These are phyloP conservation scores for Thecaphora thlaspeos DNA, from an alignment of 1,284 basidiomycete genomes.

Conservation along the genomic window DNA sequence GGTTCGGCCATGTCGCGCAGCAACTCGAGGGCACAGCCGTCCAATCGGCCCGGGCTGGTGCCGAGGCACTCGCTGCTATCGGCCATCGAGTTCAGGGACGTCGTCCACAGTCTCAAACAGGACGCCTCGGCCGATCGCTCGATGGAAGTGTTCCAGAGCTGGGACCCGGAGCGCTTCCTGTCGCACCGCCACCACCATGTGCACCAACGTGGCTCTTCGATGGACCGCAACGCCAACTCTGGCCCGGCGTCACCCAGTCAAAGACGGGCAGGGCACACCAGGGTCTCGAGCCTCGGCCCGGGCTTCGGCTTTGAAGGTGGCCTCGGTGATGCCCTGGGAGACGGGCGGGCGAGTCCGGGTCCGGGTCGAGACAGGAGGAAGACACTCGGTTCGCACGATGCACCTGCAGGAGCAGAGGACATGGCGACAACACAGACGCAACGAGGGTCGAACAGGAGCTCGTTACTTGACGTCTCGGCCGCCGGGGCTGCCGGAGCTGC, in stretches of 20 bases:
- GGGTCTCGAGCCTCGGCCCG: constrained; percentile 19
- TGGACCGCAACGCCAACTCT: constrained; percentile 3
- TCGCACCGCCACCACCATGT: constrained; percentile 33
- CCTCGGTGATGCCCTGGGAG: no score
- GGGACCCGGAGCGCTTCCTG: constrained; percentile 46
- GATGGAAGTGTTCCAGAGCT: constrained; percentile 42
- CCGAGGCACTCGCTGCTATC: constrained; percentile 71
- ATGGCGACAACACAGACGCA: no score
- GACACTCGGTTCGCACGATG: no score
- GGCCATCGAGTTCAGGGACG: constrained; percentile 87
- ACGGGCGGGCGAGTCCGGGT: no score
- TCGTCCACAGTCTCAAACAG: constrained; percentile 74
- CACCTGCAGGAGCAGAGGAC: no score
- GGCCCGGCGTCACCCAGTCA: no score
- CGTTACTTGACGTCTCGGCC: neutral
- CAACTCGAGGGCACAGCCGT: constrained; percentile 7
- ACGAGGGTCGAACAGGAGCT: no score
- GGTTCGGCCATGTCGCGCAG: constrained; percentile 14
- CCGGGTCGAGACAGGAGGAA: no score
- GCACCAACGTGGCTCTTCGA: constrained; percentile 2
- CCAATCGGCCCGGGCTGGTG: constrained; percentile 25
- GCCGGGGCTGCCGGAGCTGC: no score
- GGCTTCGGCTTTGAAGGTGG: neutral
- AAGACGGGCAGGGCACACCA: constrained; percentile 15
- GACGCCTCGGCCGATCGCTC: constrained; percentile 51